phyloP scores from a whole-genome alignment of 2,329 filamentous ascomycete genomes.

The Microcyclosporella mali region DNA sequence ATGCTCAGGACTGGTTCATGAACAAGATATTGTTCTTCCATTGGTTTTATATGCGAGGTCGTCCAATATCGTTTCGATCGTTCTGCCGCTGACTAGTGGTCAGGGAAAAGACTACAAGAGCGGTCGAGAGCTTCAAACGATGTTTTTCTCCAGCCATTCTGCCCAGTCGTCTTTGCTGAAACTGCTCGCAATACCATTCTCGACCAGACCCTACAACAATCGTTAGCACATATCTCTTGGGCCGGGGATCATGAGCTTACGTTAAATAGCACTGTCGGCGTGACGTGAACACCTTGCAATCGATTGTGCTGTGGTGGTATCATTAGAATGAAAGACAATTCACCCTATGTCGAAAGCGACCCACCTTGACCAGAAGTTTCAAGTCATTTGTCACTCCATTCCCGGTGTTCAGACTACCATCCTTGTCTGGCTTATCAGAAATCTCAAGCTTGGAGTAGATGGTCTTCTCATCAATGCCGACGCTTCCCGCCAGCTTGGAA shows the following conservation, averaged over 20 bases:
- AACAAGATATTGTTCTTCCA: too few relatives aligned
- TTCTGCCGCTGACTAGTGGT: too few relatives aligned
- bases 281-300: constrained; percentile 78
- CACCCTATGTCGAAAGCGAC: too few relatives aligned
- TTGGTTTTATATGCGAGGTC: too few relatives aligned
- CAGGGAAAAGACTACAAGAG: too few relatives aligned
- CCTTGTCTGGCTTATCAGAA: constrained; percentile 57
- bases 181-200: constrained; percentile 68
- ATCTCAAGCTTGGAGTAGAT: constrained; percentile 66
- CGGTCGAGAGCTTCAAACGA: constrained; percentile 39
- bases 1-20: too few relatives aligned
- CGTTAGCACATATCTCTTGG: constrained; percentile 11
- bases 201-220: constrained; percentile 55
- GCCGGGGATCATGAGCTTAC: constrained; percentile 34
- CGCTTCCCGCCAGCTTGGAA: constrained; percentile 63
- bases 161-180: constrained; percentile 79
- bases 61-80: too few relatives aligned
- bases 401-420: constrained; percentile 67
- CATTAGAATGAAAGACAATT: constrained; percentile 26
- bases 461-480: constrained; percentile 64
- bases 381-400: constrained; percentile 80
- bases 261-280: constrained; percentile 83
- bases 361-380: constrained; percentile 75
- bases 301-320: constrained; percentile 42
- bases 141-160: constrained; percentile 68